Conservation (phyloP, 2,329 filamentous ascomycete species). For the Verruconis gallopava region DNA sequence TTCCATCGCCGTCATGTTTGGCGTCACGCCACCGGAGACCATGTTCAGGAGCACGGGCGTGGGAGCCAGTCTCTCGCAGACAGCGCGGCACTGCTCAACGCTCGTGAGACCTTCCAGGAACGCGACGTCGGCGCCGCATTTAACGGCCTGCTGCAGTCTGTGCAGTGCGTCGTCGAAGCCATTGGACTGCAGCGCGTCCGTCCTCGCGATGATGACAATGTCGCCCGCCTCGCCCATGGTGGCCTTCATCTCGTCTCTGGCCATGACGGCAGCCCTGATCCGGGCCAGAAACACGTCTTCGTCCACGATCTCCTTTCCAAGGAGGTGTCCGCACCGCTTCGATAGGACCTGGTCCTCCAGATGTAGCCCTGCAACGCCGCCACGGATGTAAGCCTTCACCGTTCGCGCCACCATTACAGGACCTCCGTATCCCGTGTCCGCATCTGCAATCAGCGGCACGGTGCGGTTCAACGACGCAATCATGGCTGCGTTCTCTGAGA, state of each 20-base stretch:
- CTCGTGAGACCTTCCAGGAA: conserved; percentile 47
- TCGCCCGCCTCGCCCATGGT: conserved; percentile 38
- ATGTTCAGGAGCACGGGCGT: conserved; percentile 44
- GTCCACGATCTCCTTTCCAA: conserved; percentile 46
- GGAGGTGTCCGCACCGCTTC: conserved; percentile 54
- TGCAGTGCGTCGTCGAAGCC: conserved; percentile 45
- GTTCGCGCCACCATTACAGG: conserved; percentile 8
- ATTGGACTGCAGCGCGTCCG: conserved; percentile 44
- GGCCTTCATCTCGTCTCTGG: conserved; percentile 24
- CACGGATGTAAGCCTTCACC: conserved; percentile 2
- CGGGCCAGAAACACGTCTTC: conserved; percentile 37
- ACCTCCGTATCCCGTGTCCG: conserved; percentile 17
- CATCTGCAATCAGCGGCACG: conserved; percentile 15
- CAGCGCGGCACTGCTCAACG: conserved; percentile 35
- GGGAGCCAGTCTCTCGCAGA: conserved; percentile 35
- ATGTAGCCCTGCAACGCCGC: conserved; percentile 45
- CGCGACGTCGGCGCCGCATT: conserved; percentile 45
- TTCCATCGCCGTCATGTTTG: conserved; percentile 38
- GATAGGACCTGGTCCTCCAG: conserved; percentile 51
- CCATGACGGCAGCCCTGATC: conserved; percentile 42
- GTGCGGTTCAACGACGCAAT: conserved; percentile 12
- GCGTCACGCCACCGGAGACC: conserved; percentile 43
- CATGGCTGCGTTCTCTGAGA: conserved; percentile 14
- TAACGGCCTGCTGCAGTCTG: conserved; percentile 37
- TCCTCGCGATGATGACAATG: conserved; percentile 52